Base-by-base conservation (phyloP, 2,329 filamentous ascomycete genomes). In the Colletotrichum sansevieriae region DNA sequence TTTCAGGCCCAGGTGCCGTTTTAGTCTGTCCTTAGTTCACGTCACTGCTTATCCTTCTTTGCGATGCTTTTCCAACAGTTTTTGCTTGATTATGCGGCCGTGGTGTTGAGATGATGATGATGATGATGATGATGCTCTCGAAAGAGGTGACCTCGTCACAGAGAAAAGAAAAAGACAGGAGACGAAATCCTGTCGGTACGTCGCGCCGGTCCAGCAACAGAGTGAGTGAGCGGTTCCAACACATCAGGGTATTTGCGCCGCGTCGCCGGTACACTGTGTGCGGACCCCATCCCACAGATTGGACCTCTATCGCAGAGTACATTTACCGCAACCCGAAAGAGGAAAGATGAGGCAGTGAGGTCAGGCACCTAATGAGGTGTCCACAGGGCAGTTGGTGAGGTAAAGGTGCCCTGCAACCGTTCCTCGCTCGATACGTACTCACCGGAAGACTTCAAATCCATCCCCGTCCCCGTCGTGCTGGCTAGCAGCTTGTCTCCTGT, bases 191-290 rank as follows among this genome's bases (percentile, higher is more conserved):
- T 47, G 20, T 41, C 41, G 58, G 64, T 67, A 57, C 51, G 43
- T 57, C 54, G 33, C 33, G 64, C 25, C 22, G 22, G 22, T 22
- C 22, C 22, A 22, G 22, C 22, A 22, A 43, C 46, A 59, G 43
- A 68, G 49, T 55, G 33, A 55, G 33, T 22, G 52, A 35, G 12
- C 37, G 52, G 18, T n/a, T 37, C 33, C 54, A 22, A 39, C 49
- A 56, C n/a, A 13, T 13, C 66, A 60, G 49, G 56, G 49, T 49
- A 66, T 43, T 25, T 66, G 49, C 66, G n/a, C 66, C 62, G 49
- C 62, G 41, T 55, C 55, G 55, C 56, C 55, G 55, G 66, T 65
- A 69, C 61, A 55, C 66, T 52, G 62, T 44, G 49, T 65, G 25
- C 57, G n/a, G 37, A 39, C 37, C 37, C 37, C n/a, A n/a, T n/a